Evolutionary conservation across 495 filamentous ascomycete genomes (phyloP).

Genomic region (Aspergillus egyptiacus): DNA sequence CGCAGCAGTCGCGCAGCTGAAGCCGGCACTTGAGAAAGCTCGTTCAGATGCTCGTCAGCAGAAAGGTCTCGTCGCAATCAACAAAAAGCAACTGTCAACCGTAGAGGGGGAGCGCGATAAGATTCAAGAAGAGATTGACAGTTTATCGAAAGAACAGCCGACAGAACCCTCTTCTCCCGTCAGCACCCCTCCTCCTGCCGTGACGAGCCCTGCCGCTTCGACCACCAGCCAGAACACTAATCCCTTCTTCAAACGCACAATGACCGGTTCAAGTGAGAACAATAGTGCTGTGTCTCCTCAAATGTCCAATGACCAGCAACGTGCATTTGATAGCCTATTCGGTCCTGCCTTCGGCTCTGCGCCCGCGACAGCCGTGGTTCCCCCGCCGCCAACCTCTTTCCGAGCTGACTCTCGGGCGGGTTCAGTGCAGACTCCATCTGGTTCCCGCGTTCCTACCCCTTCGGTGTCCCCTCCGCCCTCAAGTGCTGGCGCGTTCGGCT

Average conservation of each 20-base stretch:
- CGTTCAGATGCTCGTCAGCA: conserved; percentile 86
- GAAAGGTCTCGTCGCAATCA: conserved; percentile 92
- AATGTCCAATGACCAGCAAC: conserved; percentile 47
- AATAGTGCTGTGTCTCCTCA: conserved; percentile 49
- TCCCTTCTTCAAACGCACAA: conserved; percentile 77
- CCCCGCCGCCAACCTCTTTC: conserved; percentile 62
- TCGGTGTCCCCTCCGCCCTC: conserved; percentile 58
- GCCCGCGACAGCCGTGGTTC: conserved; percentile 36
- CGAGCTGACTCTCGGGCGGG: conserved; percentile 48
- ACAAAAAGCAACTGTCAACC: conserved; percentile 92
- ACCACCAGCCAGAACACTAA: conserved; percentile 75
- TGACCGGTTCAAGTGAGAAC: conserved; percentile 51
- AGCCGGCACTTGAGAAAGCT: conserved; percentile 84
- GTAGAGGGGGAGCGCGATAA: conserved; percentile 83
- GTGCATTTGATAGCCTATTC: conserved; percentile 85
- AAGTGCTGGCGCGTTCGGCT: conserved; percentile 25
- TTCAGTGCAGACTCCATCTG: conserved; percentile 31
- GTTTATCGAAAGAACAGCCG: conserved; percentile 50
- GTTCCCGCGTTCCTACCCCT: conserved; percentile 49
- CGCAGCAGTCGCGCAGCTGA: conserved; percentile 70
- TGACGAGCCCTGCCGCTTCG: conserved; percentile 66
- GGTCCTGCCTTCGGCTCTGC: conserved; percentile 60
- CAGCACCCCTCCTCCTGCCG: conserved; percentile 39
- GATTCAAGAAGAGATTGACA: conserved; percentile 69
- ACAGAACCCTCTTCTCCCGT: conserved; percentile 25